Evolutionary conservation across 2,329 filamentous ascomycete species (phyloP).

Genomic region (Ceratocystiopsis minuta): DNA sequence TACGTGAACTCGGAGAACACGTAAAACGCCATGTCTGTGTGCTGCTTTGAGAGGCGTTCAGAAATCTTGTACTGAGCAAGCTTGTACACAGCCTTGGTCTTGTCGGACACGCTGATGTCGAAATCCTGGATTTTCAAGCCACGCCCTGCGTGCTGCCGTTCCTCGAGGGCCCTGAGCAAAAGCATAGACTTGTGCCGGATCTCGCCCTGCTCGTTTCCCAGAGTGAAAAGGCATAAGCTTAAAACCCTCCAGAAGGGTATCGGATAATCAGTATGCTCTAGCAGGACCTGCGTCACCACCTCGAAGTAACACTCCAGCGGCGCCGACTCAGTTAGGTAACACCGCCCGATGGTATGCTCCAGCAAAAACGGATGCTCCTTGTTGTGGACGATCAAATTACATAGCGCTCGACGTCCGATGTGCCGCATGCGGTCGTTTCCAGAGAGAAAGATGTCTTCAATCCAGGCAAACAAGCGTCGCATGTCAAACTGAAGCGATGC

Average conservation of each 20-base stretch:
- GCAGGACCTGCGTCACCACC: constrained; percentile 73
- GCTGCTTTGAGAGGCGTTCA: constrained; percentile 70
- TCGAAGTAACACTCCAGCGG: constrained; percentile 93
- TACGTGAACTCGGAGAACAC: constrained; percentile 91
- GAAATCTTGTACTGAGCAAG: constrained; percentile 94
- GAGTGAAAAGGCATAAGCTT: constrained; percentile 72
- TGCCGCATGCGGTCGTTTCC: constrained; percentile 81
- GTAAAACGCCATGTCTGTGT: constrained; percentile 76
- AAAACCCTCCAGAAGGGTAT: constrained; percentile 83
- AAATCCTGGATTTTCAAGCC: constrained; percentile 91
- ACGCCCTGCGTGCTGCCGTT: constrained; percentile 47
- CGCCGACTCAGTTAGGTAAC: constrained; percentile 62
- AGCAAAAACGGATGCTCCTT: constrained; percentile 70
- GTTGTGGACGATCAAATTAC: constrained; percentile 81
- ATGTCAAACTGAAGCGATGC: constrained; percentile 84
- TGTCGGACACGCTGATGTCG: constrained; percentile 95
- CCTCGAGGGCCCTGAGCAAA: constrained; percentile 64
- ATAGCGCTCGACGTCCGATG: constrained; percentile 73
- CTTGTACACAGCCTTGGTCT: constrained; percentile 96
- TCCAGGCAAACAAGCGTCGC: constrained; percentile 82
- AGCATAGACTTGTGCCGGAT: constrained; percentile 77
- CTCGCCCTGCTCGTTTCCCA: constrained; percentile 80
- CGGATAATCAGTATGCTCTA: constrained; percentile 65
- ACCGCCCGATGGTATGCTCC: constrained; percentile 79
- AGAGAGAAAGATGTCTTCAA: constrained; percentile 85